Evolutionary conservation across 2,329 filamentous ascomycete genomes (phyloP).

Genomic region (Graphium sp.): DNA sequence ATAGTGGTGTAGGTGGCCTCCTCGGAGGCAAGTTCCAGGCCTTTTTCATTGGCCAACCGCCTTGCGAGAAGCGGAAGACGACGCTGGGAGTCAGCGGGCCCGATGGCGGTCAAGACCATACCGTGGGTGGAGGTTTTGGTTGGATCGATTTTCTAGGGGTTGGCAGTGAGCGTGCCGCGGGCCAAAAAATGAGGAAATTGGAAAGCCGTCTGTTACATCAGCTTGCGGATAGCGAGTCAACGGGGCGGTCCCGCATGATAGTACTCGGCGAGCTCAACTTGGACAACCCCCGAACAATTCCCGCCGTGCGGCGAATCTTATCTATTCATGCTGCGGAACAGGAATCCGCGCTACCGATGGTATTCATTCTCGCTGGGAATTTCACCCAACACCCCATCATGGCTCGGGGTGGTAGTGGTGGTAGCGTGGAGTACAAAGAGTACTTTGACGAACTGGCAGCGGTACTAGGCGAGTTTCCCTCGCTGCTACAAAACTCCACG

Average conservation of each 20-base stretch:
- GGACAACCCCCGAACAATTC: conserved; percentile 65
- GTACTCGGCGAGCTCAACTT: conserved; percentile 76
- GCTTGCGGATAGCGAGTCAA: conserved; percentile 14
- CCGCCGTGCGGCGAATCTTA: conserved; percentile 67
- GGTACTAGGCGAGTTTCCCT: conserved; percentile 67
- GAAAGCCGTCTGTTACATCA: conserved; percentile 49
- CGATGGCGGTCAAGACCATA: conserved; percentile 39
- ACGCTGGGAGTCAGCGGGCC: conserved; percentile 56
- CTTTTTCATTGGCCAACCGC: conserved; percentile 81
- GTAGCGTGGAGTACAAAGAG: conserved; percentile 93
- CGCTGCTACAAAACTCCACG: conserved; percentile 59
- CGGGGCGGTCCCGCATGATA: conserved; percentile 40
- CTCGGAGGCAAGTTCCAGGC: conserved; percentile 87
- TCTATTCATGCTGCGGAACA: conserved; percentile 52
- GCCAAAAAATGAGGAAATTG: conserved; percentile 66
- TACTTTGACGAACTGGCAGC: conserved; percentile 79
- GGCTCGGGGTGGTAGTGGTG: conserved; percentile 52
- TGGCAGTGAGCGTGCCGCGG: conserved; percentile 74
- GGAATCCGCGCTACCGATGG: conserved; percentile 50
- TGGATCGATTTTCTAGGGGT: conserved; percentile 95
- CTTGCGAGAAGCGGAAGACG: conserved; percentile 66
- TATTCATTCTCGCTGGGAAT: conserved; percentile 74
- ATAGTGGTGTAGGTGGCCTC: conserved; percentile 70
- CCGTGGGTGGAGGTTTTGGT: conserved; percentile 69
- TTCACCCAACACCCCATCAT: conserved; percentile 55